Conservation (phyloP, 306 rosid genomes). For the Pterocarpus macrocarpus region DNA sequence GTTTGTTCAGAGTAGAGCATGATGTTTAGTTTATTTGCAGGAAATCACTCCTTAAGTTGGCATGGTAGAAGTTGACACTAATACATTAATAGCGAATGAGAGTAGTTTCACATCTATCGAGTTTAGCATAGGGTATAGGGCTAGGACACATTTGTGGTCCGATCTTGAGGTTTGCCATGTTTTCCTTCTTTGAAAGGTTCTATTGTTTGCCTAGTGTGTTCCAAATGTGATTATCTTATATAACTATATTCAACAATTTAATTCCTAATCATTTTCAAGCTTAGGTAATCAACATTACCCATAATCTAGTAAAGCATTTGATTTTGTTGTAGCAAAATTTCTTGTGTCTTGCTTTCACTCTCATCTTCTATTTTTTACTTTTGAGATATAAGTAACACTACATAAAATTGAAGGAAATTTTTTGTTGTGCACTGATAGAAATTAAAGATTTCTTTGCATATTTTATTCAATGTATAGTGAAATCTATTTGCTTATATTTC, state of each 20-base stretch:
- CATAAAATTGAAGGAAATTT: not conserved
- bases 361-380: not conserved
- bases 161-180: conserved; percentile 75
- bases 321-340: not conserved
- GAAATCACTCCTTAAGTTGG: too few relatives aligned
- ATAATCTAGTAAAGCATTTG: not conserved
- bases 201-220: conserved; percentile 1
- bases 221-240: conserved; percentile 12
- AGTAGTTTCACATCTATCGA: too few relatives aligned
- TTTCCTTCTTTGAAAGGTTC: conserved; percentile 28
- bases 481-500: not conserved
- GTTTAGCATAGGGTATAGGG: too few relatives aligned
- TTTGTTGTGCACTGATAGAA: not conserved
- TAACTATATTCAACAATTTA: conserved; percentile 2
- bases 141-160: too few relatives aligned
- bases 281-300: conserved; percentile 16
- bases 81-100: too few relatives aligned
- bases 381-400: not conserved
- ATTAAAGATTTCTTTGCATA: not conserved
- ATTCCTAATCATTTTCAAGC: not conserved
- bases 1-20: too few relatives aligned
- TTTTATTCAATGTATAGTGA: not conserved
- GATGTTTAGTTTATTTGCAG: too few relatives aligned
- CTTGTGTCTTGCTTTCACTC: not conserved
- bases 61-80: too few relatives aligned